A percentile compares a stretch with the other conserved stretches of the same genome.
Conservation (phyloP, 768 basidiomycete genomes). For the Hericium coralloides region DNA sequence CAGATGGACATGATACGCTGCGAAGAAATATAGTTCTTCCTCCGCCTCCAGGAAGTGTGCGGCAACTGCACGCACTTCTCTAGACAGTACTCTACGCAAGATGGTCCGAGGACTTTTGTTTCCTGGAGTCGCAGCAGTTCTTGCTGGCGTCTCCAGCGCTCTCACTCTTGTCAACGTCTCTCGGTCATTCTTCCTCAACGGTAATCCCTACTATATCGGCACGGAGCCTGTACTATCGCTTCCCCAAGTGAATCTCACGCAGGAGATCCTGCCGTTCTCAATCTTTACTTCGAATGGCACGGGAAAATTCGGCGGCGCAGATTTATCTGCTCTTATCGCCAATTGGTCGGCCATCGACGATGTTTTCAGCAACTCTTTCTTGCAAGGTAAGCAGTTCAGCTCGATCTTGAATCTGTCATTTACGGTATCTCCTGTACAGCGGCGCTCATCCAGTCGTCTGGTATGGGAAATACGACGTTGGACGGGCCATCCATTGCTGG, state of each 20-base stretch:
- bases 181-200: background rate
- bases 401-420: too few relatives aligned
- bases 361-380: background rate
- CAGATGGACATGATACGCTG: too few relatives aligned
- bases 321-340: background rate
- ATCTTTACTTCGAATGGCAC: background rate
- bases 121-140: too few relatives aligned
- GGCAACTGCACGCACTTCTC: too few relatives aligned
- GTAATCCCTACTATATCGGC: background rate
- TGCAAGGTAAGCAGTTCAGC: background rate
- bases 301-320: background rate
- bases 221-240: background rate
- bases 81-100: too few relatives aligned
- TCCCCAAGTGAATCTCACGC: background rate
- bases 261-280: background rate
- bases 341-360: background rate
- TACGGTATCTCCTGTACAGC: too few relatives aligned
- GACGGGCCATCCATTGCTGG: background rate
- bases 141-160: too few relatives aligned
- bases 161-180: background rate
- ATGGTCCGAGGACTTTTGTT: too few relatives aligned
- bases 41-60: background rate
- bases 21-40: too few relatives aligned
- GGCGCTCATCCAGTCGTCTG: too few relatives aligned
- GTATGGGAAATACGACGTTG: too few relatives aligned